These are phyloP conservation scores for Mortierella sp. DNA, from an alignment of 371 early-diverging fungal species.

Conservation along the genomic window DNA sequence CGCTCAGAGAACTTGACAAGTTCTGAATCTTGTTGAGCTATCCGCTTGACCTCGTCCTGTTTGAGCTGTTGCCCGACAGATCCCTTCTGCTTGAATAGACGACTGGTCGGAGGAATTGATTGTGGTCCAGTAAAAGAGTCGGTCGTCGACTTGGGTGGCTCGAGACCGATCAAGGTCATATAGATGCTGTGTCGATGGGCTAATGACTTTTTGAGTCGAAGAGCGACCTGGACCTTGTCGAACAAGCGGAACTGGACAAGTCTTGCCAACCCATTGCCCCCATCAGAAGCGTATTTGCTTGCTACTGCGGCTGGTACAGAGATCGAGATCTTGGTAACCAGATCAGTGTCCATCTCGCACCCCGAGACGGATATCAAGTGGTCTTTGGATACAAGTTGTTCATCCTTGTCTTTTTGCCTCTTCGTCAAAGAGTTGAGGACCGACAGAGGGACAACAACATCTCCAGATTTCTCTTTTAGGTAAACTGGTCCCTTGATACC, in stretches of 20 bases:
- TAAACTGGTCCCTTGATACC: conserved; percentile 79
- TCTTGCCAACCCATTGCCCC: conserved; percentile 45
- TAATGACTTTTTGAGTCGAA: conserved; percentile 66
- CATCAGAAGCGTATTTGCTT: neutral
- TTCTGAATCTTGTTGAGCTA: conserved; percentile 25
- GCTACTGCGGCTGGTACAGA: conserved; percentile 18
- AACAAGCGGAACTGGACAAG: conserved; percentile 63
- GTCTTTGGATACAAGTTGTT: conserved; percentile 2
- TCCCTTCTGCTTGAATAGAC: conserved; percentile 13
- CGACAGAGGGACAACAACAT: conserved; percentile 66
- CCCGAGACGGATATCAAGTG: conserved; percentile 23
- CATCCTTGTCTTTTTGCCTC: neutral
- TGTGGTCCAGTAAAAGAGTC: neutral
- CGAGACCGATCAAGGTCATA: conserved; percentile 65
- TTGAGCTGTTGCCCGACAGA: conserved; percentile 4
- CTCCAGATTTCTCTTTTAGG: conserved; percentile 67
- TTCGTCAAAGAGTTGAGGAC: conserved; percentile 40
- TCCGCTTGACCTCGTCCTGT: conserved; percentile 29
- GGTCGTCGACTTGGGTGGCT: neutral
- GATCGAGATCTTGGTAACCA: conserved; percentile 38
- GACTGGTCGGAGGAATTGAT: neutral
- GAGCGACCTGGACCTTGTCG: conserved; percentile 67
- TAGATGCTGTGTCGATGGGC: conserved; percentile 71
- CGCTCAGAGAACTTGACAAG: conserved; percentile 23
- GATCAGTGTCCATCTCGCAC: conserved; percentile 50